phyloP scores from a whole-genome alignment of 2,329 filamentous ascomycete species.

The Nothopassalora personata region DNA sequence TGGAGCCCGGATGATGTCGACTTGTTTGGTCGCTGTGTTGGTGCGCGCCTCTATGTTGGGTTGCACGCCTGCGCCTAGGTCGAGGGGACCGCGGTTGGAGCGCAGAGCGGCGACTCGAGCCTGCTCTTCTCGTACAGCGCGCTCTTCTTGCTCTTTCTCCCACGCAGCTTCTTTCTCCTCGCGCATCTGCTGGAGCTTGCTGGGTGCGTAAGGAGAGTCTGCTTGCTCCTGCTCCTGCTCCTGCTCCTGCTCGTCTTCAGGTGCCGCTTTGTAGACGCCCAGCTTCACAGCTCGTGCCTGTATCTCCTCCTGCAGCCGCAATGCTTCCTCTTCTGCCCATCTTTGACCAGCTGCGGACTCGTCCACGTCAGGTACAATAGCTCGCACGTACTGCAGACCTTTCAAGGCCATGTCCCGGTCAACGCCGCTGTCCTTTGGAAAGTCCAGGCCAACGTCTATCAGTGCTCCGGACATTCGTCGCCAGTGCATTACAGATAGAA shows the following conservation, averaged over 20 bases:
- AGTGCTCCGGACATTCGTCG: constrained; percentile 34
- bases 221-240: constrained; percentile 17
- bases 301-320: constrained; percentile 27
- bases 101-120: constrained; percentile 19
- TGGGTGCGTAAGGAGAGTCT: constrained; percentile 12
- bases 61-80: constrained; percentile 29
- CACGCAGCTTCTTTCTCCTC: constrained; percentile 28
- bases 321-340: constrained; percentile 34
- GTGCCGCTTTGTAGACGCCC: constrained; percentile 30
- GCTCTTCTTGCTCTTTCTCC: constrained; percentile 25
- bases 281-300: constrained; percentile 30
- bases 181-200: constrained; percentile 25
- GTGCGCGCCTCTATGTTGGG: constrained; percentile 9
- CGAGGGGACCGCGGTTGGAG: constrained; percentile 26
- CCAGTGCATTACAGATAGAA: constrained; percentile 35
- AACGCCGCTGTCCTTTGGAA: constrained; percentile 25
- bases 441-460: constrained; percentile 33
- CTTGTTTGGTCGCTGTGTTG: background rate
- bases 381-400: constrained; percentile 32
- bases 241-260: constrained; percentile 6
- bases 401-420: constrained; percentile 25
- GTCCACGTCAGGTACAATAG: constrained; percentile 30
- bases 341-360: constrained; percentile 30
- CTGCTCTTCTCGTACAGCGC: constrained; percentile 15
- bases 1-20: background rate